Evolutionary conservation across 202 grass and related monocot species (phyloP), one percentile per base, ranked within the genome.

Genomic region (Miscanthus sacchariflorus): DNA sequence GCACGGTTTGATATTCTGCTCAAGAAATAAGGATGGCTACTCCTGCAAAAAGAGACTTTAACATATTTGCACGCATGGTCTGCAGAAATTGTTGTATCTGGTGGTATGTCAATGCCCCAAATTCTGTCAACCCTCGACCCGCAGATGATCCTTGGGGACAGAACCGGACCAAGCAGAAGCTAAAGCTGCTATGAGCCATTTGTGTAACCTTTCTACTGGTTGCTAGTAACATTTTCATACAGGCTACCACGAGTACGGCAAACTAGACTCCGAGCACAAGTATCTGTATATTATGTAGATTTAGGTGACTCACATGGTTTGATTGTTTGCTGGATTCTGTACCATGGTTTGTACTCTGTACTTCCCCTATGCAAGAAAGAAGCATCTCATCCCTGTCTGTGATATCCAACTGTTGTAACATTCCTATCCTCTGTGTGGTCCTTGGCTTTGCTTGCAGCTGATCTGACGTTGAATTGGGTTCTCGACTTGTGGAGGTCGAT

Each of bases 101-200:
- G 91, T 76, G 95, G 95, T 45, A 98, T 98, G 95, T 95, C 95
- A 72, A 98, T 98, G 95, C 95, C 95, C n/a, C 93, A 93, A 84
- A 83, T 90, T 77, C 78, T 98, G 27, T 95, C 95, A 28, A 98
- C 95, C 15, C 80, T 93, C 4, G 91, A 98, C 83, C 95, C 89
- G 15, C 89, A 93, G 61, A 90, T 67, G 81, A 83, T 93, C 30
- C 78, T 84, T 61, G 83, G 83, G 70, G 89, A 92, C 67, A 86
- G 91, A 56, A 68, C 70, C 4, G 88, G 70, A 72, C 80, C 84
- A 33, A 90, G 89, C 35, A 90, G 93, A 83, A 98, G 87, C 83
- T 96, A 77, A 77, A 96, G 83, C 88, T 95, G 83, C 93, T 63
- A 82, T 19, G 17, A 83, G 44, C 83, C 11, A 23, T 39, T 18